Evolutionary conservation across 1,139 yeast genomes (phyloP), one percentile per base, ranked within the genome.

Genomic region (Suhomyces kunorum): DNA sequence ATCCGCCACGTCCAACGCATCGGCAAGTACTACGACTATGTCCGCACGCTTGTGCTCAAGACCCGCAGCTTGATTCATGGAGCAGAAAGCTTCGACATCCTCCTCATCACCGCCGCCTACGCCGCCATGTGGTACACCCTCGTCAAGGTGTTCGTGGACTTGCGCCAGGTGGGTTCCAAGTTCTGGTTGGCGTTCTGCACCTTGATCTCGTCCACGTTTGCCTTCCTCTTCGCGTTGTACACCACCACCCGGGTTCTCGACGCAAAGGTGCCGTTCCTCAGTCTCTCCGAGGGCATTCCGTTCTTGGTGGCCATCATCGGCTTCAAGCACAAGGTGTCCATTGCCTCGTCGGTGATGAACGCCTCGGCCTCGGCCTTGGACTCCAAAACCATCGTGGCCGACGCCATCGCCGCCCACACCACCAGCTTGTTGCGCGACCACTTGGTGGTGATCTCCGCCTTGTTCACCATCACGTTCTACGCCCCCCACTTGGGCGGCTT

Each of bases 251-350:
- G 75, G 39, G 56, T 82, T n/a, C 56, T 71, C 40, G 66, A 71
- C 28, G 59, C 74, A 32, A 75, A 73, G 38, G 85, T 92, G 26
- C 81, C 96, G 6, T 72, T 88, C 43, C 68, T 87, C 45, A 81
- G 89, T 46, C 72, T 92, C 51, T 80, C 92, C 39, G 98, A 92
- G 68, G 98, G 98, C 9, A 69, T 92, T 36, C 98, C 98, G 18
- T 92, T 92, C 63, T 74, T 92, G 54, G 96, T 90, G 15, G 92
- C 96, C 18, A 83, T 90, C 8, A 81, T 92, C 55, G 98, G 98
- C 1, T 92, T 92, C 66, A 90, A 89, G 57, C 88, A 87, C 61
- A 89, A 92, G 57, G 79, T 88, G 19, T 74, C 82, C 20, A 76
- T 90, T 50, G 87, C 97, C 1, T 73, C 82, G 20, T 75, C 80